Base-by-base conservation (phyloP, 768 basidiomycete genomes). In the Trametes gibbosa region DNA sequence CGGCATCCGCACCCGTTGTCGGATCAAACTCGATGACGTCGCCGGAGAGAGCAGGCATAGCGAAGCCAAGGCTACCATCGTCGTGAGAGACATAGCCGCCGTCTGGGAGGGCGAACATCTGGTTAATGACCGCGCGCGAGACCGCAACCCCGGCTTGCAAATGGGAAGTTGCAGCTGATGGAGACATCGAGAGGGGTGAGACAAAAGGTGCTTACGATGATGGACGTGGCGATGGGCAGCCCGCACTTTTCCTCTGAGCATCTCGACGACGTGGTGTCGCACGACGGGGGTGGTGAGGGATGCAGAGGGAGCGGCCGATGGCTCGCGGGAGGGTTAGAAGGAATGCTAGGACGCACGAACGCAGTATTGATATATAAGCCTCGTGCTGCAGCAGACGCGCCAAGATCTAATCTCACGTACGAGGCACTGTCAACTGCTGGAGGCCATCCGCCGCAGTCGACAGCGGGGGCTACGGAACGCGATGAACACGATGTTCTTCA, bases 21-120 rank as follows among this genome's bases (percentile, higher is more conserved):
- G 63, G 67, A 45, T 67, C 67, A 24, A 63, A 42, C 16, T 66
- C 62, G 24, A 66, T 52, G 10, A 52, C 27, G 40, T 70, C 69
- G 4, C 69, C 67, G 1, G 52, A 32, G 4, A 50, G 32, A 0
- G 62, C 58, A n/a, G 67, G 65, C 40, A 66, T 51, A 2, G 64
- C 59, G 12, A 67, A 53, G 16, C 50, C 50, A 4, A 58, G 57
- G 10, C 32, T 13, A 25, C 37, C 34, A 14, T 56, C 57, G 29
- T 56, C 57, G 16, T 32, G 10, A 17, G 49, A 23, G 12, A 57
- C 7, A 4, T 6, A 10, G 4, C 32, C 23, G 29, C 40, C 50
- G 3, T 25, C 51, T 53, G 46, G 16, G 27, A 41, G 19, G 25
- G 45, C 47, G 17, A 57, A 32, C 39, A 56, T 47, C 19, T 37